Conservation (phyloP, 495 filamentous ascomycete species). For the Achaetomiella virescens region DNA sequence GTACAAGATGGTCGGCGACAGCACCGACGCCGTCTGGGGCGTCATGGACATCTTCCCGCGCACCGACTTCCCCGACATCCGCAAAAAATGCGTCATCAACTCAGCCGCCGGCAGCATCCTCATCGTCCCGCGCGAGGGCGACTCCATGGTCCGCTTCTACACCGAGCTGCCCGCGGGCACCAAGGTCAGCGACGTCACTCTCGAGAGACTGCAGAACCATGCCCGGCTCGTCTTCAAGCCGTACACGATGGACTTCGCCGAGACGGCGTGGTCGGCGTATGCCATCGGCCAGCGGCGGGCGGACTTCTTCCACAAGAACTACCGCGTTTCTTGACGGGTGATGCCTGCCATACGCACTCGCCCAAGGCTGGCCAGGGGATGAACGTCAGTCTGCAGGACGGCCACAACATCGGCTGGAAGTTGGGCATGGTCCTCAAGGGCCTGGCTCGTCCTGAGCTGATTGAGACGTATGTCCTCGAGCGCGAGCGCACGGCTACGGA, state of each 20-base stretch:
- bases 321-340: slow-evolving; percentile 62
- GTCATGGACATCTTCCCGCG: slow-evolving; percentile 75
- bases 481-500: slow-evolving; percentile 61
- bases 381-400: slow-evolving; percentile 55
- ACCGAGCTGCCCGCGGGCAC: slow-evolving; percentile 46
- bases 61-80: slow-evolving; percentile 71
- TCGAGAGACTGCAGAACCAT: slow-evolving; percentile 53
- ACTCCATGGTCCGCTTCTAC: slow-evolving; percentile 55
- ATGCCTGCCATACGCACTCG: slow-evolving; percentile 67
- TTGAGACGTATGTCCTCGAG: slow-evolving; percentile 66
- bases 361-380: slow-evolving; percentile 71
- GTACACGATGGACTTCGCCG: slow-evolving; percentile 39
- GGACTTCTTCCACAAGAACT: slow-evolving; percentile 47
- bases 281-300: slow-evolving; percentile 59
- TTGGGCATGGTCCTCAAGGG: slow-evolving; percentile 58
- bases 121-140: slow-evolving; percentile 63
- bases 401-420: slow-evolving; percentile 75
- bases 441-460: slow-evolving; percentile 43
- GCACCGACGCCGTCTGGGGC: slow-evolving; percentile 60
- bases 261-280: slow-evolving; percentile 54
- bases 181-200: slow-evolving; percentile 36
- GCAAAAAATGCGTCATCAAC: slow-evolving; percentile 53
- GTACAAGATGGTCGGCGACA: slow-evolving; percentile 67
- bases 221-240: slow-evolving; percentile 54
- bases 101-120: slow-evolving; percentile 50